phyloP scores from a whole-genome alignment of 177 flowering plant genomes.

The Vitis hybrid region DNA sequence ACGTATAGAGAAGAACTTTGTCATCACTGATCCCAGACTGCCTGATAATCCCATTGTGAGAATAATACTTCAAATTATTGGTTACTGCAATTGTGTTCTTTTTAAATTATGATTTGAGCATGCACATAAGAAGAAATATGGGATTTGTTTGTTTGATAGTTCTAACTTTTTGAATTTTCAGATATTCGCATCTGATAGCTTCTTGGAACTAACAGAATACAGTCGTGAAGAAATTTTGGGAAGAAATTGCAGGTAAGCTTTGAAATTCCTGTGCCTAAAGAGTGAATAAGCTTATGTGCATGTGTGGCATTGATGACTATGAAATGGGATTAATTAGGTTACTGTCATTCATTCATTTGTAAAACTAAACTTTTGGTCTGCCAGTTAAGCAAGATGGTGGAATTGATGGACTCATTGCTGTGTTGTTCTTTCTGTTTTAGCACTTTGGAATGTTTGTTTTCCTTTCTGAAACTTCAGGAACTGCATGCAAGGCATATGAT shows the following conservation, averaged over 20 bases:
- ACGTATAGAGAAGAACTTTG: slow-evolving; percentile 97
- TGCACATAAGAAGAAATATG: neutral
- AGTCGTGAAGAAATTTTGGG: slow-evolving; percentile 98
- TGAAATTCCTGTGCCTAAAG: neutral
- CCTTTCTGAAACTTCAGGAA: too few species aligned
- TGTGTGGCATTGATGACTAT: too few species aligned
- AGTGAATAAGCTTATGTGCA: neutral
- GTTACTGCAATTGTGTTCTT: neutral
- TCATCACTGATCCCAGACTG: slow-evolving; percentile 96
- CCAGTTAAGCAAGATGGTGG: too few species aligned
- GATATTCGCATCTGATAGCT: slow-evolving; percentile 99
- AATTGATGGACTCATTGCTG: too few species aligned
- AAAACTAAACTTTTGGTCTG: too few species aligned
- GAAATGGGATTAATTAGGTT: too few species aligned
- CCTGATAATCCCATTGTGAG: slow-evolving; percentile 99
- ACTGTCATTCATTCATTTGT: too few species aligned
- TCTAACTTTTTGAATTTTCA: slow-evolving; percentile 20
- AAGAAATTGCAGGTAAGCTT: slow-evolving; percentile 87
- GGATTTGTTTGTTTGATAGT: neutral
- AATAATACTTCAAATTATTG: neutral
- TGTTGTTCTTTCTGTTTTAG: too few species aligned
- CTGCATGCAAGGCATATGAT: too few species aligned
- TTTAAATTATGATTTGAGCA: neutral
- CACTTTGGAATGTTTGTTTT: too few species aligned
- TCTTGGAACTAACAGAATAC: slow-evolving; percentile 96